Percentiles rank a stretch among this genome's conserved stretches.
Conservation (phyloP, 345 rosid species). For the Eucalyptus sp. region DNA sequence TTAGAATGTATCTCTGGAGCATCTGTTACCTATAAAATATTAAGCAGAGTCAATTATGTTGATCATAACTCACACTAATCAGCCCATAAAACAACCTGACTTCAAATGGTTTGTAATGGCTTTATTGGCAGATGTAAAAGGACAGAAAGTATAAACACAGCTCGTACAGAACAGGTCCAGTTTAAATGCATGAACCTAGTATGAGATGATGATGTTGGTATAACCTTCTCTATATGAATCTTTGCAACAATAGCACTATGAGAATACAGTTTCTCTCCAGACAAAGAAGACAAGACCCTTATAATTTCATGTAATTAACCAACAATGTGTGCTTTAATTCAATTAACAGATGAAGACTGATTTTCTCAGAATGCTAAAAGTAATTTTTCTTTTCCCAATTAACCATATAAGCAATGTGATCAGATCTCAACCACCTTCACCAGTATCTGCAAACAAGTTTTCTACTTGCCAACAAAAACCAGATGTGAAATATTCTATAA, state of each 20-base stretch:
- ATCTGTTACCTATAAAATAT: constrained; percentile 53
- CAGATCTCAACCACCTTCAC: background rate
- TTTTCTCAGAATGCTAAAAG: background rate
- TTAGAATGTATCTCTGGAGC: constrained; percentile 98
- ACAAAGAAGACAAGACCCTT: background rate
- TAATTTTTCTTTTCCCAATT: background rate
- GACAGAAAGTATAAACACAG: background rate
- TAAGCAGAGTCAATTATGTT: background rate
- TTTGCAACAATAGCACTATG: background rate
- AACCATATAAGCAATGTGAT: background rate
- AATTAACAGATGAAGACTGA: background rate
- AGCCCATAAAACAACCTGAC: background rate
- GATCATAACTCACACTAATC: background rate
- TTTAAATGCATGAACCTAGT: background rate
- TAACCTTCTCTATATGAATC: background rate
- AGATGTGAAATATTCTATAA: background rate
- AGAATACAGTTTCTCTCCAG: background rate
- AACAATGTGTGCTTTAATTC: background rate
- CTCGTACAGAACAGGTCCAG: background rate
- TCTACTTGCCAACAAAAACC: background rate
- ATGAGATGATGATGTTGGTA: background rate
- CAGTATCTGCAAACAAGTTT: background rate
- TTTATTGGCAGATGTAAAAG: background rate
- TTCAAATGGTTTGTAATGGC: background rate
- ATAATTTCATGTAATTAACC: background rate